Conservation (phyloP, 169 alveolate genomes). For the Eimeria acervulina region DNA sequence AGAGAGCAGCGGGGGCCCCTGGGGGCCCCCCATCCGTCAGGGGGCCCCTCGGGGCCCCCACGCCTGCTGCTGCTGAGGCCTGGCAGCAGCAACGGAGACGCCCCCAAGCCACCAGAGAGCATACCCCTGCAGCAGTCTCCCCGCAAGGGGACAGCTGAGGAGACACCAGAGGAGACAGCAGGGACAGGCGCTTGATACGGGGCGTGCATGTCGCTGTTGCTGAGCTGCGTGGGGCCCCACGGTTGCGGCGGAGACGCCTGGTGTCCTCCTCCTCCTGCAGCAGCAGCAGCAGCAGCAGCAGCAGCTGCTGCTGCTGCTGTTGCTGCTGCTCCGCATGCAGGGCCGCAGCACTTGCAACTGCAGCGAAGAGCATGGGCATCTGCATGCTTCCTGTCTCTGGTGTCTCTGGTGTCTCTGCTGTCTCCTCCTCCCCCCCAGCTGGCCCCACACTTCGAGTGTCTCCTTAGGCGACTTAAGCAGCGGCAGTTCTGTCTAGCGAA, state of each 20-base stretch:
- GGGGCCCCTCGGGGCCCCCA: no score
- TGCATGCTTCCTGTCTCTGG: not conserved
- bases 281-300: conserved; percentile 21
- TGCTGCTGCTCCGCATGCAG: not conserved
- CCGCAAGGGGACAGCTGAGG: not conserved
- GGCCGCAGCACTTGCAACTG: not conserved
- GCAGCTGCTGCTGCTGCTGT: conserved; percentile 43
- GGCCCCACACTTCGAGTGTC: not conserved
- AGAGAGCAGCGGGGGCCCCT: no score
- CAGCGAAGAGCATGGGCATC: not conserved
- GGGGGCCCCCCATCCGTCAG: no score
- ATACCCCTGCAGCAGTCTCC: not conserved
- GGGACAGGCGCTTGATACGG: no score
- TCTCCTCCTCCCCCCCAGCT: not conserved
- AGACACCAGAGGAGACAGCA: not conserved
- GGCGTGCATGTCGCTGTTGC: not conserved
- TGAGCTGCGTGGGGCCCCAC: conserved; percentile 10
- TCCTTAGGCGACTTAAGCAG: not conserved
- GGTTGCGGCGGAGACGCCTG: not conserved
- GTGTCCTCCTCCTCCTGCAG: conserved; percentile 32
- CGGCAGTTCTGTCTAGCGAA: not conserved
- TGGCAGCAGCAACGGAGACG: conserved; percentile 47
- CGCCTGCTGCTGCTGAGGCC: not conserved
- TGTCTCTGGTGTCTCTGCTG: not conserved
- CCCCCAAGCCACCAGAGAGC: not conserved